Base-by-base conservation (phyloP, 306 rosid genomes). In the Acacia acuminata region DNA sequence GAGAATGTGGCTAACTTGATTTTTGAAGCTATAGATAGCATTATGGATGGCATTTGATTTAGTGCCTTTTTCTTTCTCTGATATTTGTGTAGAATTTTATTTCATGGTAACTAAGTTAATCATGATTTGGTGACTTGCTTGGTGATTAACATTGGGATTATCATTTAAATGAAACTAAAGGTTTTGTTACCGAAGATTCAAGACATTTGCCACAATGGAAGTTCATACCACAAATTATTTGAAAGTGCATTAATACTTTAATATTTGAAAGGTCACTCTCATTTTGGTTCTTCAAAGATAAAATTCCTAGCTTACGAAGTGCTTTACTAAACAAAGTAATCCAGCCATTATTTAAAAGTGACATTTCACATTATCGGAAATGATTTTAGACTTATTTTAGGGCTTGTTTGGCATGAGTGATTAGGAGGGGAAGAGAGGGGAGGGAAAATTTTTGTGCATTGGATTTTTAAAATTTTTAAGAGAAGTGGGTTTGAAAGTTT, bases 1-100 rank as follows among this genome's bases (percentile, higher is more conserved):
- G 88, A 82, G 63, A 82, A 81, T 69, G 80, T 87, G 32, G 92
- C 93, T 50, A 85, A 90, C 15, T 50, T 45, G 1, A 88, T 95
- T 83, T 92, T 86, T 64, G 82, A 88, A 73, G 93, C 89, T 48
- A 44, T 93, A 60, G 90, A 80, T 68, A 81, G 71, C 27, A 69
- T 89, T 71, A 76, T 90, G 75, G 88, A 83, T 17, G 91, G 88
- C 34, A 70, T 89, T 69, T 90, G 78, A 78, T 73, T 42, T 32
- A 77, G 66, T 42, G 5, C 61, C n/a, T 19, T 79, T 13, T 68
- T 61, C 56, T 25, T 15, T 61, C 56, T 36, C 25, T 50, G 69
- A 25, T 65, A 42, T 50, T 67, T 53, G 48, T 81, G 65, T 55
- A 10, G 20, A 56, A 40, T 34, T 19, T 44, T 75, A 4, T 24